Conservation (phyloP, 257 asterid species). For the Penstemon davidsonii region DNA sequence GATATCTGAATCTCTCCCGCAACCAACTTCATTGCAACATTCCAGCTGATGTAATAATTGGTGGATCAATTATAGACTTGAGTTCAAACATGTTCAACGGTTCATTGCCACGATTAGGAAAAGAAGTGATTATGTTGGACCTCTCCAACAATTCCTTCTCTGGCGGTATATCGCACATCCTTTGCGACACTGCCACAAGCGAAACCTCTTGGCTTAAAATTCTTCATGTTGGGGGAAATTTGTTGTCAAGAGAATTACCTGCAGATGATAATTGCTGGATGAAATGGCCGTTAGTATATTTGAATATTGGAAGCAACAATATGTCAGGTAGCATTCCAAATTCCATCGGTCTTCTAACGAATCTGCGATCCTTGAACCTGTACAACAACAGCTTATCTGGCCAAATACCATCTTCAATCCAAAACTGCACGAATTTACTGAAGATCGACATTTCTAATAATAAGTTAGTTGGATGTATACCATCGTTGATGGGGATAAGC, state of each 20-base stretch:
- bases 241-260: slow-evolving; percentile 23
- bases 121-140: slow-evolving; percentile 8
- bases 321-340: slow-evolving; percentile 29
- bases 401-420: slow-evolving; percentile 24
- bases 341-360: slow-evolving; percentile 24
- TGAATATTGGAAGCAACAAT: slow-evolving; percentile 25
- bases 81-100: slow-evolving; percentile 30
- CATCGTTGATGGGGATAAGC: slow-evolving; percentile 24
- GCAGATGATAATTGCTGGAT: slow-evolving; percentile 24
- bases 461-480: slow-evolving; percentile 20
- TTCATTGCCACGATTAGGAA: slow-evolving; percentile 14
- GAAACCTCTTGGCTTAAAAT: neutral
- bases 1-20: slow-evolving; percentile 10
- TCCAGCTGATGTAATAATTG: neutral
- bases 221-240: slow-evolving; percentile 5
- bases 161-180: slow-evolving; percentile 3
- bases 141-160: slow-evolving; percentile 27
- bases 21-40: slow-evolving; percentile 19
- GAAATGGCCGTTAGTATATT: slow-evolving; percentile 14
- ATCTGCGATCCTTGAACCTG: slow-evolving; percentile 24
- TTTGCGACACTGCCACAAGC: neutral
- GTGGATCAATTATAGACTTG: neutral
- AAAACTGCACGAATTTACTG: slow-evolving; percentile 22
- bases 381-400: slow-evolving; percentile 27
- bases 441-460: slow-evolving; percentile 26